A percentile compares a stretch with the other conserved stretches of the same genome.
phyloP scores from a whole-genome alignment of 2,329 filamentous ascomycete species.

The Aspergillus udagawae region DNA sequence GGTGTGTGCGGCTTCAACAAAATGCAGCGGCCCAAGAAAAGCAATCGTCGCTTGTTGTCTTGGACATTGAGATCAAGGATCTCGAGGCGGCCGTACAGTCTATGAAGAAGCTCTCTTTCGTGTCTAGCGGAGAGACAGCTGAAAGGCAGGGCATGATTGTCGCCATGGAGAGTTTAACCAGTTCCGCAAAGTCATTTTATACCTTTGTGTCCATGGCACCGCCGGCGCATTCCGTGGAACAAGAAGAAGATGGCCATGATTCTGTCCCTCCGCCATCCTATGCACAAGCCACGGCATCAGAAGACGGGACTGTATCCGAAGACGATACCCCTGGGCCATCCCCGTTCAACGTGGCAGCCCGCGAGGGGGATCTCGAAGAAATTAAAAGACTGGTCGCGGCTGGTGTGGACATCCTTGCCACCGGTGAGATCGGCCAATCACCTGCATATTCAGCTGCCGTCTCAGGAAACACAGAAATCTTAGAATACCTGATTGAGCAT shows the following conservation, averaged over 20 bases:
- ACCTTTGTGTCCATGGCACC: background rate
- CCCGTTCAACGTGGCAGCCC: background rate
- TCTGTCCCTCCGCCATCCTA: background rate
- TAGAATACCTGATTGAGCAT: background rate
- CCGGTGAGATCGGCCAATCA: conserved; percentile 1
- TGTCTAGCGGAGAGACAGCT: background rate
- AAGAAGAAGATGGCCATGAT: background rate
- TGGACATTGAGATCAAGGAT: conserved; percentile 1
- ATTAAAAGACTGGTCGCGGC: background rate
- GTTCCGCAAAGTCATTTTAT: background rate
- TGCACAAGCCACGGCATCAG: background rate
- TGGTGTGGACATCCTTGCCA: background rate
- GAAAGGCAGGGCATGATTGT: background rate
- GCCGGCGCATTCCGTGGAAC: background rate
- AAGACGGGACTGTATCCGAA: background rate
- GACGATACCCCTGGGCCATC: background rate
- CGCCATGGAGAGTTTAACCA: background rate
- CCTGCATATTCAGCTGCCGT: conserved; percentile 1
- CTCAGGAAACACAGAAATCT: background rate
- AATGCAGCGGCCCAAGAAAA: background rate
- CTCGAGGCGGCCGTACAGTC: background rate
- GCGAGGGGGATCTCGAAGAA: background rate
- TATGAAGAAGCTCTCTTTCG: background rate
- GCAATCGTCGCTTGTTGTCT: background rate
- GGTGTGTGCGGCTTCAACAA: background rate